Conservation (phyloP, 345 rosid species). For the Salix brachista region DNA sequence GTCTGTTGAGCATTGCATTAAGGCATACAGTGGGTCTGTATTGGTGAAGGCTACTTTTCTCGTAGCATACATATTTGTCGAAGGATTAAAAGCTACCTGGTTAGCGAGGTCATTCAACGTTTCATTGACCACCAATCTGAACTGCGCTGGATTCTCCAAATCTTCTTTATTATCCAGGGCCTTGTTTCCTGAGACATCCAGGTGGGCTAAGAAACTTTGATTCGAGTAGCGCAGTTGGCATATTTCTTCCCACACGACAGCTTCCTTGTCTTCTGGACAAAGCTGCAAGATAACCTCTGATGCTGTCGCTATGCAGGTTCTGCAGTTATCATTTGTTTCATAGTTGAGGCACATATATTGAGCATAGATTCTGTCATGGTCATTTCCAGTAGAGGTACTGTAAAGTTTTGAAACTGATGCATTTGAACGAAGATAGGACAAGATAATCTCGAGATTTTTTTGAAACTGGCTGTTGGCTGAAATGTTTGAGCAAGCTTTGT, state of each 20-base stretch:
- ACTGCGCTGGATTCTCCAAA: constrained; percentile 19
- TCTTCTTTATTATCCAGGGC: constrained; percentile 9
- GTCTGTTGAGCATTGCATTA: constrained; percentile 37
- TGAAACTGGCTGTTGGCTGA: background rate
- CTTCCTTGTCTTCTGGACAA: constrained; percentile 27
- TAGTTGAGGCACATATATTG: constrained; percentile 41
- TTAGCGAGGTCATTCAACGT: constrained; percentile 24
- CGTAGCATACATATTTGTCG: constrained; percentile 12
- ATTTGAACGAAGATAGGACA: background rate
- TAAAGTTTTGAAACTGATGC: constrained; percentile 13
- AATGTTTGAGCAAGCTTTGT: constrained; percentile 1
- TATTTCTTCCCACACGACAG: constrained; percentile 30
- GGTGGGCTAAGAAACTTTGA: constrained; percentile 22
- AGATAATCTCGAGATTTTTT: constrained; percentile 3
- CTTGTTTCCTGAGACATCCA: constrained; percentile 25
- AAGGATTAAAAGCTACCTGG: constrained; percentile 14
- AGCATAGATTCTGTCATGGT: constrained; percentile 18
- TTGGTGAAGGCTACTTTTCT: background rate
- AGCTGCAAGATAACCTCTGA: constrained; percentile 11
- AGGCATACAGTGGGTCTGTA: constrained; percentile 17
- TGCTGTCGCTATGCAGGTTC: constrained; percentile 15
- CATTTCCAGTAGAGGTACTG: constrained; percentile 17
- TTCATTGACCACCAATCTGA: constrained; percentile 17
- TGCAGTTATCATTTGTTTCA: constrained; percentile 7
- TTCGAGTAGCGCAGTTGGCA: constrained; percentile 38